Conservation (phyloP, 139 green algal species). For the Chlorella sp. region DNA sequence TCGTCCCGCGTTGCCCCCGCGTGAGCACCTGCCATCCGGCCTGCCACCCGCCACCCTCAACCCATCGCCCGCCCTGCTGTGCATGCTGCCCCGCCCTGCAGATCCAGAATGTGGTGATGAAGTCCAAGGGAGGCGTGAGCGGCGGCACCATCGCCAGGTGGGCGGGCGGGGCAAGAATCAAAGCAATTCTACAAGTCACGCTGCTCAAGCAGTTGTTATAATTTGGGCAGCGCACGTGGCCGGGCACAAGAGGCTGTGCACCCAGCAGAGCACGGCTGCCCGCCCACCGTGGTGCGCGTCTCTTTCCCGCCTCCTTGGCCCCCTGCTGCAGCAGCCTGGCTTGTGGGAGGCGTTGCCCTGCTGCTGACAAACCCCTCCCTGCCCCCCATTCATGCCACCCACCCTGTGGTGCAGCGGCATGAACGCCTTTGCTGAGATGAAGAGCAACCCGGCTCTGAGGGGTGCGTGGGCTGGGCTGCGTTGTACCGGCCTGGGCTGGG, state of each 20-base stretch:
- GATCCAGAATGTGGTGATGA: conserved; percentile 40
- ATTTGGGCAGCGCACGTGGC: background rate
- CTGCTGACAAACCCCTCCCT: background rate
- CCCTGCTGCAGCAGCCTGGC: background rate
- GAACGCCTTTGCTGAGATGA: conserved; percentile 6
- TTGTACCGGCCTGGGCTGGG: background rate
- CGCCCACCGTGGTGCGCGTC: no score
- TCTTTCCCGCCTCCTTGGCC: no score
- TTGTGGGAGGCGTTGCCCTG: background rate
- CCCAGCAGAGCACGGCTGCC: background rate
- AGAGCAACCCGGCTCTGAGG: background rate
- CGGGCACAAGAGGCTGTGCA: background rate
- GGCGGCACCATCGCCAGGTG: conserved; percentile 72
- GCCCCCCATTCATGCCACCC: background rate
- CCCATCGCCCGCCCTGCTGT: no score
- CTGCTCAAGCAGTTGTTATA: no score
- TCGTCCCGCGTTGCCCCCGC: no score
- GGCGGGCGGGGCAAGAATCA: no score
- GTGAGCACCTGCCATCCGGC: no score
- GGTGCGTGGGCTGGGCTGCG: background rate
- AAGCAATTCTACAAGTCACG: no score
- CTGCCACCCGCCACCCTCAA: no score
- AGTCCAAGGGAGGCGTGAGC: conserved; percentile 54
- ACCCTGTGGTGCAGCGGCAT: conserved; percentile 30
- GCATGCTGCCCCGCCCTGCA: no score